Conservation (phyloP, 345 rosid genomes). For the Lepidium didymum region DNA sequence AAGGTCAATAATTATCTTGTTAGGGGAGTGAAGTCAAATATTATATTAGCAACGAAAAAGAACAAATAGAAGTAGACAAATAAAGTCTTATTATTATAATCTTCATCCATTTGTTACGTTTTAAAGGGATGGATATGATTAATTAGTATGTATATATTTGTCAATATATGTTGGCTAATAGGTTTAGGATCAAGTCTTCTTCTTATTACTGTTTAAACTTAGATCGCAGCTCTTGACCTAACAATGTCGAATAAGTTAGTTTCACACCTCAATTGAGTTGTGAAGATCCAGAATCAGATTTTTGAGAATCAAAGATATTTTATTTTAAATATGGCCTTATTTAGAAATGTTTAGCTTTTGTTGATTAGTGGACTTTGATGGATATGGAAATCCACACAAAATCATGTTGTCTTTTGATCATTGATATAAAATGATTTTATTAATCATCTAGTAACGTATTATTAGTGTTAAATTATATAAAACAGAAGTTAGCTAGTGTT, state of each 20-base stretch:
- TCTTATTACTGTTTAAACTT: not conserved
- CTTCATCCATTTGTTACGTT: not conserved
- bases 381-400: too few relatives aligned
- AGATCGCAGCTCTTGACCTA: not conserved
- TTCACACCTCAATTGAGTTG: not conserved
- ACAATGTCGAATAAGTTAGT: not conserved
- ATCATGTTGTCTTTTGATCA: too few relatives aligned
- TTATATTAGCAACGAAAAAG: not conserved
- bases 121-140: not conserved
- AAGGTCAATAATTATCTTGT: not conserved
- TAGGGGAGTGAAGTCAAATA: not conserved
- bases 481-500: too few relatives aligned
- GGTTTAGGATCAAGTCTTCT: not conserved
- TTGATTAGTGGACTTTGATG: too few relatives aligned
- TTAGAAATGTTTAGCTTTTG: too few relatives aligned
- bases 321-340: too few relatives aligned
- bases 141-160: not conserved
- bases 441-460: too few relatives aligned
- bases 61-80: constrained; percentile 2
- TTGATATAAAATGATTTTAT: too few relatives aligned
- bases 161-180: constrained; percentile 1
- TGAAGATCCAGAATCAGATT: too few relatives aligned
- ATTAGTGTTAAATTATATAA: too few relatives aligned
- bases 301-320: too few relatives aligned
- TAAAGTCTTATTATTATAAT: not conserved